These are phyloP conservation scores for Cucurbita ficifolia DNA, from an alignment of 306 rosid species.

Conservation along the genomic window DNA sequence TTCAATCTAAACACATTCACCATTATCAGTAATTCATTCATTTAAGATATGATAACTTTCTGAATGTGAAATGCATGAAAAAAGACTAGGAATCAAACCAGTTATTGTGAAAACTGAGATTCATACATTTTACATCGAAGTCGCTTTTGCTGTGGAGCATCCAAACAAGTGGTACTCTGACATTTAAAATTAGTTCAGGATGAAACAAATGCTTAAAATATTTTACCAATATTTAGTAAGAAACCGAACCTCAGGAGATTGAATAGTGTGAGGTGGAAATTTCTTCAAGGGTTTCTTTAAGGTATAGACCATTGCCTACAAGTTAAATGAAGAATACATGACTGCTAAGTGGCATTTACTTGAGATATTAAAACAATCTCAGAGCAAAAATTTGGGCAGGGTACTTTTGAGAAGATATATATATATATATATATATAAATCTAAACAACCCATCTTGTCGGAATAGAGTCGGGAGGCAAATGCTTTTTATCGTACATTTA, in stretches of 20 bases:
- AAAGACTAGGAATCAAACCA: not conserved
- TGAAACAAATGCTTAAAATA: not conserved
- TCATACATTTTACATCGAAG: conserved; percentile 3
- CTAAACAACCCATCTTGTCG: not conserved
- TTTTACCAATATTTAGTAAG: not conserved
- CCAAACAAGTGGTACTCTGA: conserved; percentile 28
- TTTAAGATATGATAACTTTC: not conserved
- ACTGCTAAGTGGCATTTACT: conserved; percentile 2
- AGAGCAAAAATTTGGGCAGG: not conserved
- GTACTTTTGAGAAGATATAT: not conserved
- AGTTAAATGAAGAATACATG: not conserved
- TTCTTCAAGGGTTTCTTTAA: conserved; percentile 23
- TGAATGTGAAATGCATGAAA: not conserved
- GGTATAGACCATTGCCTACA: conserved; percentile 43
- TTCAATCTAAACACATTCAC: not conserved
- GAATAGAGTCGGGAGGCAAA: not conserved
- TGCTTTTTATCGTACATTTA: conserved; percentile 1
- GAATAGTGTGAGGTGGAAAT: conserved; percentile 15
- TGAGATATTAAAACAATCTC: not conserved
- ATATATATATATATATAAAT: not conserved
- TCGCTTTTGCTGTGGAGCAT: conserved; percentile 16
- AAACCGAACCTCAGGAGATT: conserved; percentile 41
- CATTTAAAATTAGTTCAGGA: conserved; percentile 3
- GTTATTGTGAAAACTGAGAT: conserved; percentile 29
- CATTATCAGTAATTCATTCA: not conserved